Percentiles rank a stretch among this genome's conserved stretches.
These are phyloP conservation scores for Arachnomyces sp. DNA, from an alignment of 2,329 filamentous ascomycete genomes.

Conservation along the genomic window DNA sequence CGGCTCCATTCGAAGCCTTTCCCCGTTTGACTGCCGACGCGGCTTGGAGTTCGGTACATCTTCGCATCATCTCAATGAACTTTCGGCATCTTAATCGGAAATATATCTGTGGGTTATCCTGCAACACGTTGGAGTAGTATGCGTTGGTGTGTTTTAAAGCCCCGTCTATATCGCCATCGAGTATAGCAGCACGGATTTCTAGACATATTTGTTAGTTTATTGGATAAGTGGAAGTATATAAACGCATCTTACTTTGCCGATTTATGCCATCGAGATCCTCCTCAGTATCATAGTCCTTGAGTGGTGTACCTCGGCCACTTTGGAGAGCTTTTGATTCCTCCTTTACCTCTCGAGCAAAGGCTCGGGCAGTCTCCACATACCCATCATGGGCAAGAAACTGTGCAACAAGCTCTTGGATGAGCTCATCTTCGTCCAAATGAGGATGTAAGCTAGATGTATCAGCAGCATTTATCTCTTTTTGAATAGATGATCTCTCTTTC, in stretches of 20 bases:
- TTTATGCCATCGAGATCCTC: constrained; percentile 83
- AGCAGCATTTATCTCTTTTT: constrained; percentile 53
- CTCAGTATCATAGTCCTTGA: constrained; percentile 57
- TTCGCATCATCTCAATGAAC: constrained; percentile 89
- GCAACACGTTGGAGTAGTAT: constrained; percentile 73
- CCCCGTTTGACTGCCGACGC: constrained; percentile 38
- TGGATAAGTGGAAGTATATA: background rate
- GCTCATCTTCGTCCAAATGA: constrained; percentile 61
- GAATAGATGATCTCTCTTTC: constrained; percentile 55
- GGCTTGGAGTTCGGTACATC: constrained; percentile 58
- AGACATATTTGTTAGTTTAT: constrained; percentile 2
- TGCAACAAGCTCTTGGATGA: constrained; percentile 75
- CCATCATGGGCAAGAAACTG: constrained; percentile 93
- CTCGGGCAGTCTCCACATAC: constrained; percentile 84
- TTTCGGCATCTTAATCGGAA: constrained; percentile 85
- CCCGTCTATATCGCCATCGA: constrained; percentile 86
- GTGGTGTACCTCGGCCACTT: constrained; percentile 45
- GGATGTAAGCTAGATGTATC: constrained; percentile 56
- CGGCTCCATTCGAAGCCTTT: constrained; percentile 28
- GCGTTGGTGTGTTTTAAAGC: constrained; percentile 73
- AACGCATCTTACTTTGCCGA: constrained; percentile 60
- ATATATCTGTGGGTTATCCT: constrained; percentile 72
- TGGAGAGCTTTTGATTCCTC: constrained; percentile 64
- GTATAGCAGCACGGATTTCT: constrained; percentile 80
- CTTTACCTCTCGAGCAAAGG: constrained; percentile 75